Conservation (phyloP, 306 rosid genomes). For the Prunus kanzakura region DNA sequence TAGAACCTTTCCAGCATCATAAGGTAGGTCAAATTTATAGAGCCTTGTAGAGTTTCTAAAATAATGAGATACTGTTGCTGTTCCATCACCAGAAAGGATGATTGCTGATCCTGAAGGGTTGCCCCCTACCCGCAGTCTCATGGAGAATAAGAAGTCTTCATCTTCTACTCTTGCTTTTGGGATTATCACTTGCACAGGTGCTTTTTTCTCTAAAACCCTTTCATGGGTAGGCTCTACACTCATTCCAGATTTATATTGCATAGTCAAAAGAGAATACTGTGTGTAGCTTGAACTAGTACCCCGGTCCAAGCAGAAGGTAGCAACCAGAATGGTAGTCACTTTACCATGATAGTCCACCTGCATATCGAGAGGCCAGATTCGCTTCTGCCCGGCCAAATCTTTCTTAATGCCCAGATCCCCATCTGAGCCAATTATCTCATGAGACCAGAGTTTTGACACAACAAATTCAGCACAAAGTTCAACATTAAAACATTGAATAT, state of each 20-base stretch:
- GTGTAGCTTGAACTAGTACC: constrained; percentile 86
- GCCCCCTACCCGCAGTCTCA: constrained; percentile 90
- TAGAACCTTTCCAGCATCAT: constrained; percentile 94
- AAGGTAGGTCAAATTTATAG: constrained; percentile 92
- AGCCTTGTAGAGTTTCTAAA: constrained; percentile 63
- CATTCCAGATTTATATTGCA: constrained; percentile 77
- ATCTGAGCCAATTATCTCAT: constrained; percentile 82
- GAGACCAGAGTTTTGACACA: constrained; percentile 80
- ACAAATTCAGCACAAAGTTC: constrained; percentile 48
- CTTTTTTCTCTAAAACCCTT: constrained; percentile 76
- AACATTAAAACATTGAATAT: constrained; percentile 66
- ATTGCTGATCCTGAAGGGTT: constrained; percentile 84
- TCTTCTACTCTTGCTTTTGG: constrained; percentile 94
- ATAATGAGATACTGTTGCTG: constrained; percentile 88
- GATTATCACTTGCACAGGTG: constrained; percentile 86
- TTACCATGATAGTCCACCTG: constrained; percentile 71
- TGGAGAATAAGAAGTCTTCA: constrained; percentile 78
- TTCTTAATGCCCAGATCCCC: constrained; percentile 79
- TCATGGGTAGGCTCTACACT: constrained; percentile 39
- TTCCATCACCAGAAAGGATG: constrained; percentile 91
- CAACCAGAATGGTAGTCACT: constrained; percentile 78
- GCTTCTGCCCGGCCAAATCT: constrained; percentile 95
- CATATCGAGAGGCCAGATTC: constrained; percentile 88
- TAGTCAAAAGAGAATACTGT: constrained; percentile 85
- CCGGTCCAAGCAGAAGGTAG: constrained; percentile 85